phyloP scores from a whole-genome alignment of 306 rosid species.

The Morella rubra region DNA sequence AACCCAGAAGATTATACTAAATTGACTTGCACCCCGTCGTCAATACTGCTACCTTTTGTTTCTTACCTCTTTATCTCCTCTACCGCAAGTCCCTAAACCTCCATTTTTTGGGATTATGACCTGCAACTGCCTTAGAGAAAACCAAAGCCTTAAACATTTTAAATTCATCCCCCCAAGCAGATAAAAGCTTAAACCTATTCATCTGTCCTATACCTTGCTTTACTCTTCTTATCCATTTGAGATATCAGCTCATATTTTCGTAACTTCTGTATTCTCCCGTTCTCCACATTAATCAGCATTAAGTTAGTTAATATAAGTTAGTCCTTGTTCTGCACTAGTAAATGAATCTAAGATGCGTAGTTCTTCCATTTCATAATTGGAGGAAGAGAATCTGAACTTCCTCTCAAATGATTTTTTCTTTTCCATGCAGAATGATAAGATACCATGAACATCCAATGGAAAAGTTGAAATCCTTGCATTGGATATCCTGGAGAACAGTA shows the following conservation, averaged over 20 bases:
- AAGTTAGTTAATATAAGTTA: background rate
- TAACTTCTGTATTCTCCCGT: background rate
- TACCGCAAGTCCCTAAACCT: too few species aligned
- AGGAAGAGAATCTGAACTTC: background rate
- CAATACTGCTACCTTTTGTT: too few species aligned
- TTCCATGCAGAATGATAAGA: background rate
- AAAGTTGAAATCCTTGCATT: background rate
- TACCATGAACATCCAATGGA: background rate
- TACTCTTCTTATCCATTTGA: background rate
- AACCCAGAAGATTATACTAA: too few species aligned
- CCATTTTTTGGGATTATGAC: too few species aligned
- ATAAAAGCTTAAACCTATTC: background rate
- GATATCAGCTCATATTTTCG: background rate
- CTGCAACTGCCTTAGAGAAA: too few species aligned
- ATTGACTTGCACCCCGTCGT: too few species aligned
- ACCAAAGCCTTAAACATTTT: too few species aligned
- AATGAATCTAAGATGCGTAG: background rate
- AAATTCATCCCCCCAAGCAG: background rate
- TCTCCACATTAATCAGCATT: background rate
- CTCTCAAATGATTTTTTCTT: background rate
- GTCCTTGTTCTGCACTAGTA: background rate
- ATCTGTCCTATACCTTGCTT: background rate
- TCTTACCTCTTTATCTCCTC: too few species aligned
- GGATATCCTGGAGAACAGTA: background rate
- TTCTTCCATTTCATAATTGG: background rate